These are phyloP conservation scores for Platismatia glauca DNA, from an alignment of 495 filamentous ascomycete species.

Conservation along the genomic window DNA sequence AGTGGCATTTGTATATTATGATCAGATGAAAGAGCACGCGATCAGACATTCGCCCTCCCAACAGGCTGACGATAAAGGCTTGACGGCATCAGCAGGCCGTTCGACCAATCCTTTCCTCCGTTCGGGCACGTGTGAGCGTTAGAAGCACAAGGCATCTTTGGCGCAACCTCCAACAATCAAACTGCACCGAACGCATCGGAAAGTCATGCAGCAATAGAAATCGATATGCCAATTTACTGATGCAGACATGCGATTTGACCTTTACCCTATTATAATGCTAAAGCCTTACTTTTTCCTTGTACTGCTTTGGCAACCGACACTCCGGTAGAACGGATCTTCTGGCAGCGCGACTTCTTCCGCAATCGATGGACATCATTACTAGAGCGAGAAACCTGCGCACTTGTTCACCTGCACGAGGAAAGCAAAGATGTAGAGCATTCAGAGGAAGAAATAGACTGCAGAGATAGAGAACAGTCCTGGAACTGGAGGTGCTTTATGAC, in stretches of 20 bases:
- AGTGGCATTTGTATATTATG: neutral
- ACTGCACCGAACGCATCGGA: neutral
- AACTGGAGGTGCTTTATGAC: too few species aligned
- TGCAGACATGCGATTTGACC: too few species aligned
- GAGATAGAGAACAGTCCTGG: too few species aligned
- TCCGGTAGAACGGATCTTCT: neutral
- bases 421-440: too few species aligned
- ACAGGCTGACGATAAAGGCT: neutral
- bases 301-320: neutral
- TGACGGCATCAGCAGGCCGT: neutral
- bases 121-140: neutral
- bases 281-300: neutral
- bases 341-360: too few species aligned
- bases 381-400: too few species aligned
- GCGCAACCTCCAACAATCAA: neutral
- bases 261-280: too few species aligned
- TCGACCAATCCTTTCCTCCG: neutral
- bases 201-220: neutral
- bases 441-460: too few species aligned
- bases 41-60: neutral
- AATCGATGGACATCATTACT: too few species aligned
- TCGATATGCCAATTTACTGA: too few species aligned
- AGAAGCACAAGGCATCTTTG: neutral
- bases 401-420: too few species aligned
- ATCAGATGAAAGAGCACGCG: neutral